Base-by-base conservation (phyloP, 1,139 yeast genomes). In the Scheffersomyces illinoinensis region DNA sequence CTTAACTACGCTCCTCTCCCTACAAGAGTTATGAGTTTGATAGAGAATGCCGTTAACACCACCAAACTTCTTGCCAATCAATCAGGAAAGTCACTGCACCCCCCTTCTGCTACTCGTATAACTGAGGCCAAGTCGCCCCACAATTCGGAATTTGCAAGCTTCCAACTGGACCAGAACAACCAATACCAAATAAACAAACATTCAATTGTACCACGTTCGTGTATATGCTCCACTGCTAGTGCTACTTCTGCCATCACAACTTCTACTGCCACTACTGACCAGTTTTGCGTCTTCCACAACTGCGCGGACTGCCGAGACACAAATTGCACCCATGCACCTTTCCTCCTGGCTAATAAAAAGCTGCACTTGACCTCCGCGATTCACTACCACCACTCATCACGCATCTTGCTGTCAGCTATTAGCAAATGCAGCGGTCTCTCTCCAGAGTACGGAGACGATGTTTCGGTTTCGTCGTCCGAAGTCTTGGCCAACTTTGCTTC, bases 191-290 rank as follows among this genome's bases (percentile, higher is more conserved):
- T 64, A 33, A 59, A 58, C 54, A 59, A 59, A 39, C 62, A 59
- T 54, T 62, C 66, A 5, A 58, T 65, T 50, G 63, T 64, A 47
- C 66, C 68, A 17, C 58, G 68, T 47, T 62, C 66, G 58, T 65
- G 66, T 54, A 62, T 65, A 24, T 55, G 65, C 2, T 63, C 68
- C n/a, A 56, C 64, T 1, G 59, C 60, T n/a, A 59, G 62, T 52
- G 33, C 57, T 53, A 26, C 43, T 8, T 51, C 58, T 26, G 43
- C 49, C 47, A 24, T 33, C 18, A 52, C 33, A 5, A 39, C 43
- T 14, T 19, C 46, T 10, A 19, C 54, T 20, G 33, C 54, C 23
- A 52, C 48, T 7, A 52, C 46, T 14, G 43, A 39, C 23, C 20
- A 24, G n/a, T 19, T 19, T 18, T 24, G 47, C 26, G 47, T 24